A percentile compares a stretch with the other conserved stretches of the same genome.
These are phyloP conservation scores for Bassia scoparia DNA, from an alignment of 148 eudicot genomes.

Conservation along the genomic window DNA sequence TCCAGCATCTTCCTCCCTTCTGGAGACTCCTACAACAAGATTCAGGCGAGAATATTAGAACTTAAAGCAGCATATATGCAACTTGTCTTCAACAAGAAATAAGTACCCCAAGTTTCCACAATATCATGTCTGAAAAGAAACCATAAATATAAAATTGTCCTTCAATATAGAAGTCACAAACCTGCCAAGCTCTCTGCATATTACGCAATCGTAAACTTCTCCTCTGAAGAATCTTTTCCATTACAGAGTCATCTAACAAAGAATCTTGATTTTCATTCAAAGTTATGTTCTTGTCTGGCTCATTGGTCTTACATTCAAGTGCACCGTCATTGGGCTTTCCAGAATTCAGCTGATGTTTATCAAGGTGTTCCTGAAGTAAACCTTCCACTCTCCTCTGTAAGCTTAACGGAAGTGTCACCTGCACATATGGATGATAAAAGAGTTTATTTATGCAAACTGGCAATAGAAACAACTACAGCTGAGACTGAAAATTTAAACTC, in stretches of 20 bases:
- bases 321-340: slow-evolving; percentile 34
- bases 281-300: slow-evolving; percentile 35
- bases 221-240: slow-evolving; percentile 93
- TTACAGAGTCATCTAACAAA: slow-evolving; percentile 76
- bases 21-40: slow-evolving; percentile 74
- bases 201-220: slow-evolving; percentile 85
- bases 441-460: slow-evolving; percentile 14
- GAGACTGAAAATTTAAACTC: neutral
- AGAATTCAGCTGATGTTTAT: slow-evolving; percentile 49
- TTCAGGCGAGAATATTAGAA: slow-evolving; percentile 10
- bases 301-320: slow-evolving; percentile 30
- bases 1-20: slow-evolving; percentile 87
- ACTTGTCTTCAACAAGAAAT: neutral
- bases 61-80: neutral
- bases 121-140: neutral
- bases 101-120: neutral
- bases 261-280: slow-evolving; percentile 53
- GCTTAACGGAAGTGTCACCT: slow-evolving; percentile 91
- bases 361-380: slow-evolving; percentile 96
- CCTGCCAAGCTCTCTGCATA: slow-evolving; percentile 99
- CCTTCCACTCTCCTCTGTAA: slow-evolving; percentile 98
- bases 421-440: slow-evolving; percentile 18
- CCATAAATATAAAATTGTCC: neutral
- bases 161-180: slow-evolving; percentile 13
- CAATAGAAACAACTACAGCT: neutral